phyloP scores from a whole-genome alignment of 495 filamentous ascomycete species.

The Pyrenula aspistea region DNA sequence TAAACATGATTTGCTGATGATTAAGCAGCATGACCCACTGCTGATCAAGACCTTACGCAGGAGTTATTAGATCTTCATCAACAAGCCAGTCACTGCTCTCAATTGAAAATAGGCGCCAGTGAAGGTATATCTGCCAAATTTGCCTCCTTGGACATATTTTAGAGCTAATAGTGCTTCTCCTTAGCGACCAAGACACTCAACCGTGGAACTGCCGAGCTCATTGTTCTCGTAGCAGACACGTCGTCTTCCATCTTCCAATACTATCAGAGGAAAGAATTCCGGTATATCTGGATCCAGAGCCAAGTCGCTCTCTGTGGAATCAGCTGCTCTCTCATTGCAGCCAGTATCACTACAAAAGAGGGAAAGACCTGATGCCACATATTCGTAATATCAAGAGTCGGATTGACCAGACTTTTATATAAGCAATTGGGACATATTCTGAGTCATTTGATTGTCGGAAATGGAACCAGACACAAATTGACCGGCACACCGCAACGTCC shows the following conservation, averaged over 20 bases:
- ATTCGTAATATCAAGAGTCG: conserved; percentile 75
- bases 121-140: conserved; percentile 17
- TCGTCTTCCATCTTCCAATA: conserved; percentile 84
- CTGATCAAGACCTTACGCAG: conserved; percentile 67
- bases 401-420: no score
- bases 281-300: conserved; percentile 47
- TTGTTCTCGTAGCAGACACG: conserved; percentile 79
- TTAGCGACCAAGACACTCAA: conserved; percentile 76
- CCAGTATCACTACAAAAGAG: conserved; percentile 86
- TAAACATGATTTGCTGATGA: no score
- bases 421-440: no score
- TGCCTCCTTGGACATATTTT: background rate
- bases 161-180: conserved; percentile 1
- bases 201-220: conserved; percentile 77
- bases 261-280: conserved; percentile 76
- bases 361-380: conserved; percentile 75
- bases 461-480: no score
- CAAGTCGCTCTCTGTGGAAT: conserved; percentile 66
- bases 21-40: conserved; percentile 70
- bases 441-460: no score
- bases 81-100: conserved; percentile 71
- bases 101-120: conserved; percentile 75
- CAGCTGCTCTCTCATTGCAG: conserved; percentile 68
- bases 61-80: conserved; percentile 77
- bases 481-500: no score